Conservation (phyloP, 169 alveolate species). For the Plasmodium yoelii region DNA sequence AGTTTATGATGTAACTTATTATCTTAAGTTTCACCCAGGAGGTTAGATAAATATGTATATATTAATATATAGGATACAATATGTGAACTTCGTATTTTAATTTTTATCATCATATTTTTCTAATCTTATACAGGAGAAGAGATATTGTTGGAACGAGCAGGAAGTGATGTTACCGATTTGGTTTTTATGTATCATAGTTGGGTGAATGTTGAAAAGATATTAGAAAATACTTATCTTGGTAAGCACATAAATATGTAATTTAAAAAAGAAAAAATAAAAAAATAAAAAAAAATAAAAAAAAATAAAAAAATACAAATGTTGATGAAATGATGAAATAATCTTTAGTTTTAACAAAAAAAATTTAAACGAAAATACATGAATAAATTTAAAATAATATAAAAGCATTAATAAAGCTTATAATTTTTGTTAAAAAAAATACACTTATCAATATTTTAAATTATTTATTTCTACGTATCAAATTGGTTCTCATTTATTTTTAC, state of each 20-base stretch:
- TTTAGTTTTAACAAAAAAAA: too few relatives aligned
- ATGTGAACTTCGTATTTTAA: not conserved
- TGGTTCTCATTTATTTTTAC: too few relatives aligned
- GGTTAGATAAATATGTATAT: slow-evolving; percentile 70
- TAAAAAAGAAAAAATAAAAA: too few relatives aligned
- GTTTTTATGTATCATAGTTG: slow-evolving; percentile 77
- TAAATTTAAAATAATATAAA: too few relatives aligned
- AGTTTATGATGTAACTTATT: slow-evolving; percentile 86
- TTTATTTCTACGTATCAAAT: too few relatives aligned
- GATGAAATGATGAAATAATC: too few relatives aligned
- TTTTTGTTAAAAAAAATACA: too few relatives aligned
- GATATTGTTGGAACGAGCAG: slow-evolving; percentile 77
- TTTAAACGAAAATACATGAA: too few relatives aligned
- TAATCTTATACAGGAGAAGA: slow-evolving; percentile 70
- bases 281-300: too few relatives aligned
- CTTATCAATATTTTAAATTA: too few relatives aligned
- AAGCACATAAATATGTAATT: slow-evolving; percentile 82
- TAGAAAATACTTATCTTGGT: slow-evolving; percentile 74
- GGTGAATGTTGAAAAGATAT: slow-evolving; percentile 78
- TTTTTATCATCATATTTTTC: not conserved
- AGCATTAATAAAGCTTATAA: too few relatives aligned
- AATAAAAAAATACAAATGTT: too few relatives aligned
- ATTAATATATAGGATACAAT: not conserved
- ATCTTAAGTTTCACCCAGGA: slow-evolving; percentile 85
- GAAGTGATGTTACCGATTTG: slow-evolving; percentile 77